Evolutionary conservation across 768 basidiomycete species (phyloP), one percentile per base, ranked within the genome.

Genomic region (Phanerochaete carnosa): DNA sequence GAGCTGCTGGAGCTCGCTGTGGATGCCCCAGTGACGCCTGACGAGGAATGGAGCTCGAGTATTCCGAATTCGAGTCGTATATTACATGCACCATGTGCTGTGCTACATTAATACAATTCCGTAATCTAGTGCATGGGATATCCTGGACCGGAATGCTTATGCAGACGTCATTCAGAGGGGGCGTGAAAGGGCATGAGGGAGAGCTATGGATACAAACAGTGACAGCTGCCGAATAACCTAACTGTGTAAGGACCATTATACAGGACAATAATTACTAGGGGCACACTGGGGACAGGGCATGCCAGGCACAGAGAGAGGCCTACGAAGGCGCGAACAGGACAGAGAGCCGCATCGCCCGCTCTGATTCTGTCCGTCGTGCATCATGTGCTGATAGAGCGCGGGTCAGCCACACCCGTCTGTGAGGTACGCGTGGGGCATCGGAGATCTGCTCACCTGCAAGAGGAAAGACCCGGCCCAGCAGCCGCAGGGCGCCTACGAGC

Each of bases 391-490:
- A 49, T 26, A 55, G 9, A 16, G 25, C 19, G n/a, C 15, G 26
- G 49, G 29, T 23, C 49, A 22, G 49, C 15, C 26, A 13, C 22
- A 25, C 1, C 54, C 51, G 51, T 52, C 47, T 26, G 46, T 47
- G 51, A 32, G 51, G 29, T 22, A 37, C n/a, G 53, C 25, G 45
- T 22, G 25, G 6, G 32, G 54, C 9, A 15, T n/a, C 13, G 32
- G 32, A 25, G 28, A 26, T n/a, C 11, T 3, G 62, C 74, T 46
- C 56, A 75, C 77, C 73, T 22, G 77, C 74, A n/a, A 76, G 56
- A 22, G 77, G 76, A 63, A 76, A 77, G 26, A 73, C 69, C 8
- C 65, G 58, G 37, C 74, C 71, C 15, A 79, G 65, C 15, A 66
- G 66, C 55, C 69, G 70, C 72, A 78, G 70, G 12, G 77, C 76